Conservation (phyloP, 306 rosid genomes). For the Astragalus membranaceus region DNA sequence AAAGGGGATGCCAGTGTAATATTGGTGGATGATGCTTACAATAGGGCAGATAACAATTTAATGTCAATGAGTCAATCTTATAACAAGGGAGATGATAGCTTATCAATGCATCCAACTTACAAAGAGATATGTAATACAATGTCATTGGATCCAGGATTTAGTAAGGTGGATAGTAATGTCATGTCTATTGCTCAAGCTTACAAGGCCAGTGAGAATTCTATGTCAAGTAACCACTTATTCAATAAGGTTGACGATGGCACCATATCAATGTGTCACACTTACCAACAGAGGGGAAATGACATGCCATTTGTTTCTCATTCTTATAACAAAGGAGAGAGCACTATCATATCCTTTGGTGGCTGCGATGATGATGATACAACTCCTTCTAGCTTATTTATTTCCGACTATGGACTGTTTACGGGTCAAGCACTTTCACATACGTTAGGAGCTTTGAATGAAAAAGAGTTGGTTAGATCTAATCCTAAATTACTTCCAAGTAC, state of each 20-base stretch:
- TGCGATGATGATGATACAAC: constrained; percentile 40
- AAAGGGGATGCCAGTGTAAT: constrained; percentile 37
- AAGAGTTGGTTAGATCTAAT: constrained; percentile 30
- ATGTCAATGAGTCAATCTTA: constrained; percentile 49
- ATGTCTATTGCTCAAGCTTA: constrained; percentile 44
- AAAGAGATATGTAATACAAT: constrained; percentile 30
- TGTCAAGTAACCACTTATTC: constrained; percentile 38
- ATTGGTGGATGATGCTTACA: constrained; percentile 31
- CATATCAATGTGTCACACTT: constrained; percentile 24
- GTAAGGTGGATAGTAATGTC: constrained; percentile 32
- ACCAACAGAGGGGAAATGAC: constrained; percentile 27
- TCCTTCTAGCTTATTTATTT: constrained; percentile 33
- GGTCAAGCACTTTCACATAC: constrained; percentile 34
- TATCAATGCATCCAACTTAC: constrained; percentile 43
- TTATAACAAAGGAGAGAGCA: constrained; percentile 55
- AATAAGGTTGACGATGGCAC: constrained; percentile 29
- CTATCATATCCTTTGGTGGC: constrained; percentile 75
- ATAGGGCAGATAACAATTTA: constrained; percentile 39
- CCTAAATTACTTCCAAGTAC: constrained; percentile 22
- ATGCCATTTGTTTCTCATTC: constrained; percentile 33
- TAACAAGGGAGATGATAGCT: constrained; percentile 24
- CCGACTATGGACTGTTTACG: constrained; percentile 49
- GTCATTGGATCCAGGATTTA: constrained; percentile 29
- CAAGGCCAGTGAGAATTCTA: constrained; percentile 29
- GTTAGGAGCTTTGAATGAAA: constrained; percentile 36